Evolutionary conservation across 176 grass and related monocot species (phyloP).

Genomic region (Coix lacrymajobi): DNA sequence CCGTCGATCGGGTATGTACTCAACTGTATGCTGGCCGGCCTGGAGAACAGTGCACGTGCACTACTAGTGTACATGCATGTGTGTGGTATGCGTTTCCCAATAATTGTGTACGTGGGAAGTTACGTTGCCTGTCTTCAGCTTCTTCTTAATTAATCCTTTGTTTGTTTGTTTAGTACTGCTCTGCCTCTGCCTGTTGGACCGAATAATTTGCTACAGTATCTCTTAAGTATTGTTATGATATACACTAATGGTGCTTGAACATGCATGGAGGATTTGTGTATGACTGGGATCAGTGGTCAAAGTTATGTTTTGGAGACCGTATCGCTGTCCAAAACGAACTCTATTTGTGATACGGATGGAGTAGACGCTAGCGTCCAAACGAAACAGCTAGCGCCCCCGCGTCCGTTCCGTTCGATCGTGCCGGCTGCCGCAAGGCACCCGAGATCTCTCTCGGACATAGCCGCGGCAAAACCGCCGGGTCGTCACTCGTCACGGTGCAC

Average conservation of each 20-base stretch:
- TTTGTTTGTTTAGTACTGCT: background rate
- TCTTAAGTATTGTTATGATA: background rate
- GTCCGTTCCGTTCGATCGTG: background rate
- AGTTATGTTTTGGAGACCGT: no score
- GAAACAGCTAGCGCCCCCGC: background rate
- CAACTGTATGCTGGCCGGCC: background rate
- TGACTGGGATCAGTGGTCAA: background rate
- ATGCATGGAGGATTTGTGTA: background rate
- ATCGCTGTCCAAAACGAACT: no score
- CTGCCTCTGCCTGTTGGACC: background rate
- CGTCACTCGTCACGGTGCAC: background rate
- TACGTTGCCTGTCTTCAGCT: background rate
- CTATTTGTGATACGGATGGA: no score
- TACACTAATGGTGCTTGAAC: background rate
- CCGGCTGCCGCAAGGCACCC: background rate
- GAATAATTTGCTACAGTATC: background rate
- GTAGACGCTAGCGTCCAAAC: background rate
- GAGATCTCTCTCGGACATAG: background rate
- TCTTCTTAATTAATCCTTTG: background rate
- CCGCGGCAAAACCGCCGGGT: background rate
- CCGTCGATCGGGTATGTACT: background rate
- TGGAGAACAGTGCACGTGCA: background rate
- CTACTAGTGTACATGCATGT: background rate
- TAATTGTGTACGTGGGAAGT: constrained; percentile 46
- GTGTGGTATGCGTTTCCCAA: background rate